Percentiles rank a stretch among this genome's conserved stretches.
These are phyloP conservation scores for Patellaria atrata DNA, from an alignment of 495 filamentous ascomycete genomes.

Conservation along the genomic window DNA sequence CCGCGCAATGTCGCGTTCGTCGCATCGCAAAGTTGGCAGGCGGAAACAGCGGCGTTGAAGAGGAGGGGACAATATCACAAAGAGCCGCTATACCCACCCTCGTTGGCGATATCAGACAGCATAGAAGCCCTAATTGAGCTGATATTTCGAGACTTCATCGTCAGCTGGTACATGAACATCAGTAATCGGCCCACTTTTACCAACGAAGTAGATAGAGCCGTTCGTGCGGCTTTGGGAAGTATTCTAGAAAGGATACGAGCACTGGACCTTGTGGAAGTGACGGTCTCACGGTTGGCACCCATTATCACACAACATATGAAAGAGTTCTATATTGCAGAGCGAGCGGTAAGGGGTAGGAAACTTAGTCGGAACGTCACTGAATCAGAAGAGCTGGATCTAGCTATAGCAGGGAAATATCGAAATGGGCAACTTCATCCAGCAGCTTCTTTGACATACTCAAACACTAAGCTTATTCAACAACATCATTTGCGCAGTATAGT, in stretches of 20 bases:
- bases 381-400: conserved; percentile 86
- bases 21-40: conserved; percentile 46
- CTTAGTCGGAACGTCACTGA: conserved; percentile 84
- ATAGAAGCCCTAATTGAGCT: conserved; percentile 68
- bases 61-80: conserved; percentile 32
- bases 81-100: conserved; percentile 58
- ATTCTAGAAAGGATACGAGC: conserved; percentile 53
- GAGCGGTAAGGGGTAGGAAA: conserved; percentile 69
- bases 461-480: conserved; percentile 70
- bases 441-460: conserved; percentile 64
- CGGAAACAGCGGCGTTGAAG: conserved; percentile 45
- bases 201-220: conserved; percentile 68
- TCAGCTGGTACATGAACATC: conserved; percentile 78
- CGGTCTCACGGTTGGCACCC: conserved; percentile 70
- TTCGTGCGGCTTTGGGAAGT: conserved; percentile 58
- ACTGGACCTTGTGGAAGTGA: conserved; percentile 65
- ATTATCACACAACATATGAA: conserved; percentile 82
- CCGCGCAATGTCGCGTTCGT: conserved; percentile 47
- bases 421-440: conserved; percentile 84
- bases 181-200: conserved; percentile 64
- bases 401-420: conserved; percentile 82
- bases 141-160: conserved; percentile 72
- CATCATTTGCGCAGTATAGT: conserved; percentile 67
- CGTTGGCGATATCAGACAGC: conserved; percentile 61
- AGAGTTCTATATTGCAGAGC: conserved; percentile 83